Conservation (phyloP, 768 basidiomycete species). For the Suillus decipiens region DNA sequence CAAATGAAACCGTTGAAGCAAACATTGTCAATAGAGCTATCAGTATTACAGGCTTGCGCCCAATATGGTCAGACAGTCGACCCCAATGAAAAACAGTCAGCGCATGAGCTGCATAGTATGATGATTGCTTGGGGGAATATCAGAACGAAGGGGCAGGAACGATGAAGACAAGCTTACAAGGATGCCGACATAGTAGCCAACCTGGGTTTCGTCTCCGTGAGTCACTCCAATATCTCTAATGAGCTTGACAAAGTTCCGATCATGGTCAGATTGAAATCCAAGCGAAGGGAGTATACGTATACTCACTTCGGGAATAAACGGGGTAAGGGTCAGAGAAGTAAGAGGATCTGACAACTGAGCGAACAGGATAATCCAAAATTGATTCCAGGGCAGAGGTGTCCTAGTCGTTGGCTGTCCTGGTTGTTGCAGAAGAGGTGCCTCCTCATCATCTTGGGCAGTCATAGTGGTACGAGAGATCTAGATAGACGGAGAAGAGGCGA, state of each 20-base stretch:
- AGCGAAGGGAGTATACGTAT: constrained; percentile 12
- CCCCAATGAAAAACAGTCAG: constrained; percentile 51
- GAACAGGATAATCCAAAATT: constrained; percentile 67
- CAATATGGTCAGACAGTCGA: constrained; percentile 48
- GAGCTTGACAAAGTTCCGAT: constrained; percentile 16
- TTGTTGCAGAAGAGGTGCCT: constrained; percentile 53
- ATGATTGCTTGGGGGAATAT: constrained; percentile 38
- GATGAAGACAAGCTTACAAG: constrained; percentile 36
- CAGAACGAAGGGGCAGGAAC: constrained; percentile 33
- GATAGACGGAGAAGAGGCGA: too few relatives aligned
- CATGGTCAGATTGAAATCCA: not conserved
- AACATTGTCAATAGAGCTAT: constrained; percentile 45
- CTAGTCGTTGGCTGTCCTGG: constrained; percentile 22
- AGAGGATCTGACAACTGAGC: constrained; percentile 76
- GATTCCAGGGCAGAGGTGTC: constrained; percentile 67
- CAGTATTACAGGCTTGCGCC: constrained; percentile 49
- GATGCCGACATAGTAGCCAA: constrained; percentile 51
- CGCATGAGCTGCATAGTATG: constrained; percentile 51
- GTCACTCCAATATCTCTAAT: constrained; percentile 37
- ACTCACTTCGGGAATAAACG: constrained; percentile 64
- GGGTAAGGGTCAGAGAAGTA: constrained; percentile 71
- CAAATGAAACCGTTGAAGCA: constrained; percentile 48
- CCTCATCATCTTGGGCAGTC: constrained; percentile 45
- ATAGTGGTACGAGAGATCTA: not conserved
- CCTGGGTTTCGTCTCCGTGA: constrained; percentile 43